Conservation (phyloP, 139 green algal species). For the Chlorella sp. region DNA sequence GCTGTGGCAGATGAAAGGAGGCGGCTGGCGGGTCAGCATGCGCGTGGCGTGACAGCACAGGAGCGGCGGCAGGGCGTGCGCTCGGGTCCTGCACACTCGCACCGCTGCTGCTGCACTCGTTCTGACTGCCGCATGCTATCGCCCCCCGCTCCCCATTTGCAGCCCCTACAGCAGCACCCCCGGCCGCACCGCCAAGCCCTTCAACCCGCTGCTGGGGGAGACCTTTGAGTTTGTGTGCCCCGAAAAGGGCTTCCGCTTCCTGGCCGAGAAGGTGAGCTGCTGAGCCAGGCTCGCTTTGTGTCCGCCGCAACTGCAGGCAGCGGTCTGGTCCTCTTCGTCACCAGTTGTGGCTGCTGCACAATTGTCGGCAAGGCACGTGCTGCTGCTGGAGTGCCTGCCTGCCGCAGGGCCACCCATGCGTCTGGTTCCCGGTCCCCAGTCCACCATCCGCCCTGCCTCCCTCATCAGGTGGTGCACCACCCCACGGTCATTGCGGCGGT, state of each 20-base stretch:
- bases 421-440: no score
- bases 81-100: neutral
- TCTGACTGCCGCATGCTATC: neutral
- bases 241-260: slow-evolving; percentile 66
- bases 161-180: slow-evolving; percentile 58
- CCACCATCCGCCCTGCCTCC: no score
- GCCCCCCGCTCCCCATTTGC: neutral
- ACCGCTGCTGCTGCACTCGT: neutral
- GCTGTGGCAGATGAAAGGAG: neutral
- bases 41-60: no score
- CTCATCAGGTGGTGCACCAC: slow-evolving; percentile 69
- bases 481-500: slow-evolving; percentile 78
- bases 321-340: no score
- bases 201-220: slow-evolving; percentile 85
- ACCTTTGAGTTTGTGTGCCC: slow-evolving; percentile 74
- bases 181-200: slow-evolving; percentile 68
- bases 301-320: no score
- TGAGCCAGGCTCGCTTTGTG: no score
- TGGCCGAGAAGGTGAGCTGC: slow-evolving; percentile 66
- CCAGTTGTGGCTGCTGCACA: no score
- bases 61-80: neutral
- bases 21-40: neutral
- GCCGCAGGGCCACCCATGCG: no score
- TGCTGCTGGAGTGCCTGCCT: no score
- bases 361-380: no score